Conservation (phyloP, 495 filamentous ascomycete species). For the Hyaloscypha hepaticicola region DNA sequence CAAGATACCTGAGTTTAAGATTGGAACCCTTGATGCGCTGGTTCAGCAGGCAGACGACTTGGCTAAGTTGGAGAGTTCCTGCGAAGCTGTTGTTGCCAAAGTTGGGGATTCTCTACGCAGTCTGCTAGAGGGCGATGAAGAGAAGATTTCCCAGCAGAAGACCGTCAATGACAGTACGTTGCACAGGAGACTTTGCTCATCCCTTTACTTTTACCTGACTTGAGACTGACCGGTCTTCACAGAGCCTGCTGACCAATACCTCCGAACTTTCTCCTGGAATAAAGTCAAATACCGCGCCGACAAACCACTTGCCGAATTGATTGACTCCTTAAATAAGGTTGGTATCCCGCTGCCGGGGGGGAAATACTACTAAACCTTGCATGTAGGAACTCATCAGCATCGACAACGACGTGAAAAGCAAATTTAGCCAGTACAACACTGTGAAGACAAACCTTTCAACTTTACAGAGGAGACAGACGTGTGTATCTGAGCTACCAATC, state of each 20-base stretch:
- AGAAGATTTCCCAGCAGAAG: constrained; percentile 82
- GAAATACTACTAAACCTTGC: not conserved
- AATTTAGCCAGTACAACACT: constrained; percentile 89
- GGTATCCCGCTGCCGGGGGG: not conserved
- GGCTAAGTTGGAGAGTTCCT: constrained; percentile 76
- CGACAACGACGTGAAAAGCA: constrained; percentile 91
- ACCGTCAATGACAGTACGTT: constrained; percentile 90
- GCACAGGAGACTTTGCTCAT: not conserved
- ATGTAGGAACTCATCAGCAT: constrained; percentile 76
- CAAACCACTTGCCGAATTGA: constrained; percentile 78
- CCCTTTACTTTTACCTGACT: not conserved
- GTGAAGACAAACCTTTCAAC: constrained; percentile 77
- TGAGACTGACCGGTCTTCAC: constrained; percentile 12
- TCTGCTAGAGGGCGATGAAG: constrained; percentile 79
- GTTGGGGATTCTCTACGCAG: constrained; percentile 80
- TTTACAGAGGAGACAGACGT: constrained; percentile 86
- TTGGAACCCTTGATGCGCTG: constrained; percentile 93
- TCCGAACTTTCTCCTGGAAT: constrained; percentile 90
- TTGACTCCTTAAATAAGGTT: constrained; percentile 84
- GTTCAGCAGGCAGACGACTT: constrained; percentile 96
- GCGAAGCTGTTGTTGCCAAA: constrained; percentile 81
- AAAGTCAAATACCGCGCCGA: constrained; percentile 95
- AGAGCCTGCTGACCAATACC: constrained; percentile 94
- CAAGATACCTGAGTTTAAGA: constrained; percentile 89
- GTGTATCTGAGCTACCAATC: constrained; percentile 26